Percentiles rank a stretch among this genome's conserved stretches.
Conservation (phyloP, 805 yeast genomes). For the Candida chauliodis region DNA sequence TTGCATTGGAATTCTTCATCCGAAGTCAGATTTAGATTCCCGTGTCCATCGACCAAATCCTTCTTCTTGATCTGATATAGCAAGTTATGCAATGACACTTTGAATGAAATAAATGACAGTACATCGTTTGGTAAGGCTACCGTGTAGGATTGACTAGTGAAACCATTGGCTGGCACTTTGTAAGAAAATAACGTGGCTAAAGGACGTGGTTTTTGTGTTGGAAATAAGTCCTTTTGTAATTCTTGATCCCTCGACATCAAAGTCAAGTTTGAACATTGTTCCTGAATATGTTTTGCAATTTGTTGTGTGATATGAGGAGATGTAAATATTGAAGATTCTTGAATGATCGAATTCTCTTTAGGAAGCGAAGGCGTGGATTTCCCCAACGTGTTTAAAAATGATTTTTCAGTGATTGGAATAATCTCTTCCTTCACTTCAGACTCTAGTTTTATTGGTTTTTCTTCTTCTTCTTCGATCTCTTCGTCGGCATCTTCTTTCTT, state of each 20-base stretch:
- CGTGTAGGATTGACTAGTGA: slow-evolving; percentile 35
- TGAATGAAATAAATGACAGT: slow-evolving; percentile 30
- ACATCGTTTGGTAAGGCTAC: slow-evolving; percentile 35
- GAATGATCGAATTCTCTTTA: slow-evolving; percentile 33
- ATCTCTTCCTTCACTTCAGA: slow-evolving; percentile 10
- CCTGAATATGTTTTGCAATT: slow-evolving; percentile 15
- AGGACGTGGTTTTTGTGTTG: slow-evolving; percentile 24
- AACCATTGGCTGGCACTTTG: slow-evolving; percentile 36
- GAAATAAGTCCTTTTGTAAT: slow-evolving; percentile 28
- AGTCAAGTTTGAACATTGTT: slow-evolving; percentile 7
- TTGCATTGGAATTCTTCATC: slow-evolving; percentile 43
- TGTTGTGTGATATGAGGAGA: slow-evolving; percentile 14
- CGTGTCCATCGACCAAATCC: slow-evolving; percentile 32
- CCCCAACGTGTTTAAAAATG: slow-evolving; percentile 21
- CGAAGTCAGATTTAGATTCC: slow-evolving; percentile 26
- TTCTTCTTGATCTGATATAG: slow-evolving; percentile 28
- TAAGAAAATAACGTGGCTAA: slow-evolving; percentile 35
- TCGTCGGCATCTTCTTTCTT: slow-evolving; percentile 12
- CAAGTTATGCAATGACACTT: slow-evolving; percentile 31
- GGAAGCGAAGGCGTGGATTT: slow-evolving; percentile 24
- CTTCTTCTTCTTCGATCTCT: slow-evolving; percentile 14
- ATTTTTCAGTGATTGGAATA: slow-evolving; percentile 8
- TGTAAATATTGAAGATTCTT: slow-evolving; percentile 34
- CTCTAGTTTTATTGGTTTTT: slow-evolving; percentile 3
- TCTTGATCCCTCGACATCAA: slow-evolving; percentile 23